Conservation (phyloP, 2,329 filamentous ascomycete genomes). For the Colletotrichum eleusines region DNA sequence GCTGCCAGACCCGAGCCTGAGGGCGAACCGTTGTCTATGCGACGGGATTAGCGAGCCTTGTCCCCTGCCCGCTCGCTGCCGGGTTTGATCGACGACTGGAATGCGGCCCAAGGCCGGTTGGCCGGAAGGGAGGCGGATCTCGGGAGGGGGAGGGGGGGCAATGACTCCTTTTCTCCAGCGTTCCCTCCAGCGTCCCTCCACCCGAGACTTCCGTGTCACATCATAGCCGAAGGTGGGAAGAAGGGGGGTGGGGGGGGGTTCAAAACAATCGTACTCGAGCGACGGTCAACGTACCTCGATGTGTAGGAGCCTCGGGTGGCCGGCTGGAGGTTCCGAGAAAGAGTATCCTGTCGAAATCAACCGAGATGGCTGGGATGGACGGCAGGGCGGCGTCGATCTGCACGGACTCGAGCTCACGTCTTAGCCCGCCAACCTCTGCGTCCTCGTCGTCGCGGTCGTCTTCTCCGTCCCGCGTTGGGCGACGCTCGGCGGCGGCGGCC, state of each 20-base stretch:
- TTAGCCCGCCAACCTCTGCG: constrained; percentile 18
- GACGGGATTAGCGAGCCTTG: constrained; percentile 14
- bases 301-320: constrained; percentile 23
- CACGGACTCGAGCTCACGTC: constrained; percentile 29
- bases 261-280: not conserved
- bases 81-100: constrained; percentile 33
- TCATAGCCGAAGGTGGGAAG: not conserved
- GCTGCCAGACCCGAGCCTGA: not conserved
- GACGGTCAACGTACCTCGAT: constrained; percentile 15
- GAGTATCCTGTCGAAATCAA: constrained; percentile 32
- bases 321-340: constrained; percentile 18
- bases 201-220: not conserved
- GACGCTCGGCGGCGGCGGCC: not conserved
- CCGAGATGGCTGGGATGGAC: constrained; percentile 25
- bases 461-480: not conserved
- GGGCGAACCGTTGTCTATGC: constrained; percentile 18
- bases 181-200: not conserved
- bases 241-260: not conserved
- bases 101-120: not conserved
- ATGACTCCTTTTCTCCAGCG: not conserved
- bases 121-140: not conserved
- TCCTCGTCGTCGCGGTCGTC: not conserved
- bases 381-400: constrained; percentile 35
- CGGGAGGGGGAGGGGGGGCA: not conserved
- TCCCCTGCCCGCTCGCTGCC: not conserved